Evolutionary conservation across 768 basidiomycete genomes (phyloP).

Genomic region (Amanita rubescens): DNA sequence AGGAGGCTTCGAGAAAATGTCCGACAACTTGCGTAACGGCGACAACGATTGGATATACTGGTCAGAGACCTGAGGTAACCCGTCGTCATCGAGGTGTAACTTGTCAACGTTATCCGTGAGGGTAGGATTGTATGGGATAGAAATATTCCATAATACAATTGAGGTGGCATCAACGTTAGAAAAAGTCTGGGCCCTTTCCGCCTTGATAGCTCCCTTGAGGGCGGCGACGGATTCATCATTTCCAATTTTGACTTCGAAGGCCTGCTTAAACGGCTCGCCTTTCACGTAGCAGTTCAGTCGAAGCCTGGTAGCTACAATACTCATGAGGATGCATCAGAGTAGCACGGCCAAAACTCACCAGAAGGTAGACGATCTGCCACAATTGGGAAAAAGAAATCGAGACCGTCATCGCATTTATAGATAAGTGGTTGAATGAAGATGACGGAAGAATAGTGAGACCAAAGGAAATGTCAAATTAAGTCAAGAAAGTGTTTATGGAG

Average conservation of each 20-base stretch:
- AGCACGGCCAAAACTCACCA: not conserved
- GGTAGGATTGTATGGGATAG: not conserved
- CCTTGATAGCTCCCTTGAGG: no score
- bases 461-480: no score
- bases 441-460: no score
- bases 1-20: not conserved
- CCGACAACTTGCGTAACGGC: not conserved
- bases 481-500: no score
- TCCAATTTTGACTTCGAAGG: not conserved
- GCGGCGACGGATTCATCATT: not conserved
- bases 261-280: not conserved
- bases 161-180: not conserved
- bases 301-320: not conserved
- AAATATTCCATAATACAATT: not conserved
- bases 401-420: no score
- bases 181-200: not conserved
- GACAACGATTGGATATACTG: not conserved
- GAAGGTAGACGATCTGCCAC: not conserved
- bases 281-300: not conserved
- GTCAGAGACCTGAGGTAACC: no score
- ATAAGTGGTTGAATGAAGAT: no score
- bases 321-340: not conserved
- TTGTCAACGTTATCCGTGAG: not conserved
- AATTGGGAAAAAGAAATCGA: no score
- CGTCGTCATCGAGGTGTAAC: not conserved